Percentiles rank a stretch among this genome's conserved stretches.
Evolutionary conservation across 305 asterid genomes (phyloP).

Genomic region (Solanum hybrid): DNA sequence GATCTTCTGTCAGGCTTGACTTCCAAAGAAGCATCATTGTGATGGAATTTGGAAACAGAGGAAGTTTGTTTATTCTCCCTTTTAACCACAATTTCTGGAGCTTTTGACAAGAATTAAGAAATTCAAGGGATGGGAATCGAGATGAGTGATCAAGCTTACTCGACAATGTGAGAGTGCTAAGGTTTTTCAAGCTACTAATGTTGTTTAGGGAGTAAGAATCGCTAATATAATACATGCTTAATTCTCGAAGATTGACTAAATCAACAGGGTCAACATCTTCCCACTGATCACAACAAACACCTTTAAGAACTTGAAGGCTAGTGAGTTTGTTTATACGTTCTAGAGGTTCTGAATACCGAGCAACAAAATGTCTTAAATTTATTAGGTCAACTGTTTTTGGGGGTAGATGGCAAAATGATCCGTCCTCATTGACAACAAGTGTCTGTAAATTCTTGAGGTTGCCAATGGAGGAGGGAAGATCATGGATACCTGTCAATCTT

Average conservation of each 20-base stretch:
- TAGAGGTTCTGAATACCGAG: not conserved
- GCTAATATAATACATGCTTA: accelerated
- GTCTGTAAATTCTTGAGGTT: not conserved
- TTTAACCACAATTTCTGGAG: too few relatives aligned
- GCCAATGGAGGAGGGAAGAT: not conserved
- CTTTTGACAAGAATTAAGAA: too few relatives aligned
- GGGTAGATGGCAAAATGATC: not conserved
- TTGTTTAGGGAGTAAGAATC: not conserved
- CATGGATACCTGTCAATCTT: not conserved
- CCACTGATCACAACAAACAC: not conserved
- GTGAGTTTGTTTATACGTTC: not conserved
- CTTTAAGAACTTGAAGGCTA: not conserved
- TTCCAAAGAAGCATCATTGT: too few relatives aligned
- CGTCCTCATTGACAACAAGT: not conserved
- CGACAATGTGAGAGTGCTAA: not conserved
- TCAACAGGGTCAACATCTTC: not conserved
- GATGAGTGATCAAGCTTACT: too few relatives aligned
- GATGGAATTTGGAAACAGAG: too few relatives aligned
- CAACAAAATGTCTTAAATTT: not conserved
- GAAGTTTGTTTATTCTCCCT: too few relatives aligned
- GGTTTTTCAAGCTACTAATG: not conserved
- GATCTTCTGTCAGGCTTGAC: too few relatives aligned
- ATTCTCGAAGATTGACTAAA: not conserved
- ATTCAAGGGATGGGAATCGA: too few relatives aligned
- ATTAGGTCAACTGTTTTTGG: not conserved